These are phyloP conservation scores for Coemansia sp. DNA, from an alignment of 192 early-diverging fungal genomes.

Conservation along the genomic window DNA sequence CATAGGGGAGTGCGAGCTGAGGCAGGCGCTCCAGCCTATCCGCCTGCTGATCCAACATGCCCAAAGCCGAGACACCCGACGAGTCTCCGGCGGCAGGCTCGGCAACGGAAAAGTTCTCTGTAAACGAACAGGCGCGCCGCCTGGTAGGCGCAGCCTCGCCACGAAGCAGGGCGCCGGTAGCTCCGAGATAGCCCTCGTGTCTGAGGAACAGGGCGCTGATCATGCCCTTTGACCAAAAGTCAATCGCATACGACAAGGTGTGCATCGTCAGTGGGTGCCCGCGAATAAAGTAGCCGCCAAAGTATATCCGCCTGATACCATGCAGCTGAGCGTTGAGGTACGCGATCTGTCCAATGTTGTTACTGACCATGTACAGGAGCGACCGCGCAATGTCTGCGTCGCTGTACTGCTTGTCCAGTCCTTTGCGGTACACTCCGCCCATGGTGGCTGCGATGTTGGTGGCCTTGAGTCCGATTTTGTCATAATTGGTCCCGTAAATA, in stretches of 20 bases:
- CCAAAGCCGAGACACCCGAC: conserved; percentile 55
- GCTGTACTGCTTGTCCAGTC: conserved; percentile 63
- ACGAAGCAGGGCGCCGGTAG: conserved; percentile 71
- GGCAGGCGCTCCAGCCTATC: conserved; percentile 59
- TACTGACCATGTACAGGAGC: conserved; percentile 93
- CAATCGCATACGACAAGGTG: conserved; percentile 93
- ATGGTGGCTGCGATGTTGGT: conserved; percentile 93
- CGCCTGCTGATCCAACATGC: conserved; percentile 64
- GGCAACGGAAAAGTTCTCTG: conserved; percentile 77
- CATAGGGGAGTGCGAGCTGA: conserved; percentile 58
- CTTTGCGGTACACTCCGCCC: conserved; percentile 93
- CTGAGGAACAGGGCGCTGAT: conserved; percentile 94
- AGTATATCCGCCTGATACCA: conserved; percentile 87
- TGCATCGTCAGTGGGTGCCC: conserved; percentile 98
- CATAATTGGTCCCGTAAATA: conserved; percentile 90
- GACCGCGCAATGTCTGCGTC: conserved; percentile 85
- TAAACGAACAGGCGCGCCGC: conserved; percentile 63
- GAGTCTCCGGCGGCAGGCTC: conserved; percentile 58
- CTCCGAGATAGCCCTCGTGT: conserved; percentile 97
- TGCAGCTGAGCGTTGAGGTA: conserved; percentile 95
- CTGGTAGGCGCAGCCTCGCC: conserved; percentile 3
- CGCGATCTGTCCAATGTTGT: conserved; percentile 99
- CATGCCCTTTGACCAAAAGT: conserved; percentile 95
- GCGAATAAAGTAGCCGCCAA: conserved; percentile 97
- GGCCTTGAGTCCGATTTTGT: conserved; percentile 88